Evolutionary conservation across 129 eudicot species (phyloP), one percentile per base, ranked within the genome.

Genomic region (Artemisia tridentata): DNA sequence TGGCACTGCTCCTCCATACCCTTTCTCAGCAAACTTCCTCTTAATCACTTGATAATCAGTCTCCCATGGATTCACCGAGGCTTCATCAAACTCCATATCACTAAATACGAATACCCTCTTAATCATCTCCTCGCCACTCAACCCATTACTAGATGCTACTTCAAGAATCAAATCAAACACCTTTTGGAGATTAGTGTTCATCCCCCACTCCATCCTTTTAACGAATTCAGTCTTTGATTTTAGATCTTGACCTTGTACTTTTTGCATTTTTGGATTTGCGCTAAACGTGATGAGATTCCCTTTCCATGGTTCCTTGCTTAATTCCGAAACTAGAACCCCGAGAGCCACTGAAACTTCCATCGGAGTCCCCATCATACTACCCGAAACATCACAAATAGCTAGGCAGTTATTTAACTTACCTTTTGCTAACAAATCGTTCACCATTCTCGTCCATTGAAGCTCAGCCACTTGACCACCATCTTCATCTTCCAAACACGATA

Each of bases 31-130:
- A 57, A 73, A 80, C 27, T 74, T 80, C 57, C 71, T 56, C 63
- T 38, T 52, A 3, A 60, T 75, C 21, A 19, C 72, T 34, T 63
- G 57, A 61, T 80, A 74, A 74, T 80, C 75, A 13, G 79, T 73
- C 53, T 75, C 80, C 83, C 83, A 80, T 12, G 74, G 58, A 12
- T 61, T 51, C 29, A 7, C 11, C 3, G 69, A 47, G 2, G 79
- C 83, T 51, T 50, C 31, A 20, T 62, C 68, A 11, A 79, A 79
- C 13, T 73, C 83, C 79, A 67, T 80, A 25, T 80, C 74, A 15
- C 79, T 80, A 64, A 80, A 80, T 20, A 68, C 83, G 45, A 80
- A 80, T 2, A 80, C 75, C 61, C 62, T 79, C 73, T 79, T 64
- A 14, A 73, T 34, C 83, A 79, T 74, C 46, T 79, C 55, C 3